Percentiles rank a stretch among this genome's conserved stretches.
Conservation (phyloP, 1,284 basidiomycete genomes). For the Apiotrichum domesticum region DNA sequence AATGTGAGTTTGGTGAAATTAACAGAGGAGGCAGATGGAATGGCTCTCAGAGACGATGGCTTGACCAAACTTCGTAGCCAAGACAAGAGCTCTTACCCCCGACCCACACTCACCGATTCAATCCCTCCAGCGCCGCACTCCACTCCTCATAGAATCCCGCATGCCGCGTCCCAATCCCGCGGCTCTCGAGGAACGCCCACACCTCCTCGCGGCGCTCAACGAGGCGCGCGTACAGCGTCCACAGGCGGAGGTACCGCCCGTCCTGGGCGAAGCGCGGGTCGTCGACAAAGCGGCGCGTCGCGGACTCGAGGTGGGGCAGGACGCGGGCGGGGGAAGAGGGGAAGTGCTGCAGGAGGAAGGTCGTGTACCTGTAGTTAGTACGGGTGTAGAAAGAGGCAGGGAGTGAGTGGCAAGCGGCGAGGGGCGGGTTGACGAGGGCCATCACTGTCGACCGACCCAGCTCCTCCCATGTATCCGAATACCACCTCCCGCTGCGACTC, state of each 20-base stretch:
- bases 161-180: constrained; percentile 70
- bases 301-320: constrained; percentile 67
- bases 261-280: constrained; percentile 78
- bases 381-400: not conserved
- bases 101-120: constrained; percentile 58
- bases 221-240: constrained; percentile 71
- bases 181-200: constrained; percentile 67
- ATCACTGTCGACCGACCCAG: too few relatives aligned
- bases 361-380: constrained; percentile 32
- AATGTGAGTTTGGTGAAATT: too few relatives aligned
- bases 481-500: constrained; percentile 9
- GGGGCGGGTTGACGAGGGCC: too few relatives aligned
- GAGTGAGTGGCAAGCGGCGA: not conserved
- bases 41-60: too few relatives aligned
- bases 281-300: constrained; percentile 68
- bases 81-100: too few relatives aligned
- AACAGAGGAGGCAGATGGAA: too few relatives aligned
- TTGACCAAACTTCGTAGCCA: too few relatives aligned
- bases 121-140: constrained; percentile 64
- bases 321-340: constrained; percentile 60
- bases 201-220: constrained; percentile 58
- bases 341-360: constrained; percentile 52
- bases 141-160: constrained; percentile 81
- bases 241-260: constrained; percentile 79
- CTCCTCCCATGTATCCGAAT: too few relatives aligned